Evolutionary conservation across 1,139 yeast species (phyloP).

Genomic region (Meyerozyma carpophila): DNA sequence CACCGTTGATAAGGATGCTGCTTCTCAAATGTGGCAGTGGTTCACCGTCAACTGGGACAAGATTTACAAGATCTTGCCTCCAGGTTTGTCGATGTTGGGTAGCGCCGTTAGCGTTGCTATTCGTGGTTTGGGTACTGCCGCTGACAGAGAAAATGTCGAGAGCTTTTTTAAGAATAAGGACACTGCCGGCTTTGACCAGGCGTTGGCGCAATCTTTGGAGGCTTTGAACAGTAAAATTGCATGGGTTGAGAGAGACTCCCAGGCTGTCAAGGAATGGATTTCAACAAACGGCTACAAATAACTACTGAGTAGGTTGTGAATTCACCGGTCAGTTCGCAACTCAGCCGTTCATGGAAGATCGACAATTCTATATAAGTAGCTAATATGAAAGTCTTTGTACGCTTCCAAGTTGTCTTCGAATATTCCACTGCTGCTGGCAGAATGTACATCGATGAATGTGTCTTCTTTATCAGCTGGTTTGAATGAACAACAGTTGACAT

Average conservation of each 20-base stretch:
- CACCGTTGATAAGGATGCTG: constrained; percentile 57
- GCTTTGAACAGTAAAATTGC: constrained; percentile 53
- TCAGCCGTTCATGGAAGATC: neutral
- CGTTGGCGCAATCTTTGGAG: constrained; percentile 69
- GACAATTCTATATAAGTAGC: constrained; percentile 22
- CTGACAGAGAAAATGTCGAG: constrained; percentile 52
- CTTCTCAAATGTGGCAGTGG: constrained; percentile 73
- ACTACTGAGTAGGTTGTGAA: neutral
- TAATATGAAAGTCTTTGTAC: constrained; percentile 26
- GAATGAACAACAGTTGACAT: constrained; percentile 37
- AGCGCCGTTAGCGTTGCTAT: constrained; percentile 60
- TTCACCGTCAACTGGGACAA: constrained; percentile 67
- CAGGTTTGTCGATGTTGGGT: constrained; percentile 76
- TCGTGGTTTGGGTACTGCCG: constrained; percentile 59
- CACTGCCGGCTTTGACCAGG: constrained; percentile 70
- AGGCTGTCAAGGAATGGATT: constrained; percentile 51
- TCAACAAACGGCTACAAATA: constrained; percentile 34
- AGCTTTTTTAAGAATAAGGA: constrained; percentile 53
- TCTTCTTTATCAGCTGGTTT: constrained; percentile 18
- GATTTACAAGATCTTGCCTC: constrained; percentile 63
- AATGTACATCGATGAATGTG: constrained; percentile 13
- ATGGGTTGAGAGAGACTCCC: constrained; percentile 64
- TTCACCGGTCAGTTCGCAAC: neutral
- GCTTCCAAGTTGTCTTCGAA: constrained; percentile 32
- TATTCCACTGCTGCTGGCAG: constrained; percentile 7